Conservation (phyloP, 2,329 filamentous ascomycete genomes). For the Xylariaceae sp. region DNA sequence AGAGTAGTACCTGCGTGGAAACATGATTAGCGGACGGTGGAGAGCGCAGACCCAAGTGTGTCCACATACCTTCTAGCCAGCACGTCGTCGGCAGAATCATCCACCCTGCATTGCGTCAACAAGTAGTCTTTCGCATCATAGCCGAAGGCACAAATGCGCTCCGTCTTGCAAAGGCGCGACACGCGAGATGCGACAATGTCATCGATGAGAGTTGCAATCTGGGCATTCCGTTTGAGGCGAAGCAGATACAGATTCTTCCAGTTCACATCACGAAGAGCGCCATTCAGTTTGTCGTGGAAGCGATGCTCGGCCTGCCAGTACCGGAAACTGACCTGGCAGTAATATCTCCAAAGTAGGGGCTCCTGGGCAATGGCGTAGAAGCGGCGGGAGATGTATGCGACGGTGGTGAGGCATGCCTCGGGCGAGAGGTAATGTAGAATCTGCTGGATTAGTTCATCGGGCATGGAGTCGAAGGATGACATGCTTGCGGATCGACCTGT, state of each 20-base stretch:
- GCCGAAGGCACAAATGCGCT: conserved; percentile 68
- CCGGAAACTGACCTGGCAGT: conserved; percentile 67
- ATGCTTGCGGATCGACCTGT: conserved; percentile 17
- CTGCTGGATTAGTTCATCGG: conserved; percentile 81
- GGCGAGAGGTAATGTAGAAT: conserved; percentile 66
- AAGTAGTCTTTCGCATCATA: conserved; percentile 90
- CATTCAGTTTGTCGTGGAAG: conserved; percentile 54
- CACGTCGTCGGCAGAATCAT: conserved; percentile 65
- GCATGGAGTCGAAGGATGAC: conserved; percentile 50
- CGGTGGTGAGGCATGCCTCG: conserved; percentile 47
- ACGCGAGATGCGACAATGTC: conserved; percentile 69
- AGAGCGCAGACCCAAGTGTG: not conserved
- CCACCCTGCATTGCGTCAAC: conserved; percentile 59
- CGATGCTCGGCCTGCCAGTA: conserved; percentile 72
- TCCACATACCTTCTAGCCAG: conserved; percentile 56
- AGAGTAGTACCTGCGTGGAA: conserved; percentile 61
- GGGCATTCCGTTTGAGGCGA: conserved; percentile 52
- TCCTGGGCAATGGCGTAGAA: conserved; percentile 66
- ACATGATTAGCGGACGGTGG: conserved; percentile 4
- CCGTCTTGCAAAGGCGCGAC: conserved; percentile 66
- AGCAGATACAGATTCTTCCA: conserved; percentile 72
- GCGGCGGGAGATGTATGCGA: conserved; percentile 59
- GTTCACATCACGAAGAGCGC: conserved; percentile 54
- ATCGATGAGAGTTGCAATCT: conserved; percentile 57
- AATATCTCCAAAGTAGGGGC: conserved; percentile 73